Evolutionary conservation across 352 stramenopile genomes (phyloP), one percentile per base, ranked within the genome.

Genomic region (Phytophthora podocarpi): DNA sequence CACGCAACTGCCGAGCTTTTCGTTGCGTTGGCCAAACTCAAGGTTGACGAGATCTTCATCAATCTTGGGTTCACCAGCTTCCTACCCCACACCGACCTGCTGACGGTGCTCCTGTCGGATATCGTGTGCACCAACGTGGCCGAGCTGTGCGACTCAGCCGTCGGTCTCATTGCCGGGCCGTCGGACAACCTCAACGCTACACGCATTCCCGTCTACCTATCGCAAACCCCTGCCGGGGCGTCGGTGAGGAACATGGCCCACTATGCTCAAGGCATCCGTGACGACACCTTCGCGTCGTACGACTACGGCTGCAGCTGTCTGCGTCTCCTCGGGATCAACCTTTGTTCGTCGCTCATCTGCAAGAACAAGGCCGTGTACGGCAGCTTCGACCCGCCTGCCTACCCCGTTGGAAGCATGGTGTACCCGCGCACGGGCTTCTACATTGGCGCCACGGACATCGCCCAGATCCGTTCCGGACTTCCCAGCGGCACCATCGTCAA

Each of bases 191-290:
- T 85, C 40, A 88, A 88, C 52, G 61, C 54, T 21, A 74, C 70
- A 10, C 69, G 78, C 12, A 80, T 85, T 23, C 75, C 82, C 23
- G 78, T 88, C 7, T 88, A 85, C 54, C 57, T 88, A 26, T 67
- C 73, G 9, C 73, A 88, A 35, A 88, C 76, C 1, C 78, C 78
- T 0, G 73, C 78, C 4, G 74, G 78, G 0, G 85, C 78, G 2
- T 85, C 75, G 4, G 73, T 82, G 36, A 84, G 75, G 65, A 88
- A 84, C 63, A 65, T 88, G 50, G 78, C 46, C 0, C 75, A 88
- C 42, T 88, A 71, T 24, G 78, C 74, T 3, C 78, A 85, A 61
- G 58, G 63, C 21, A 85, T 88, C 30, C 78, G 78, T 12, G 71
- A 75, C 59, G 34, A 84, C 31, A 82, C 71, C 16, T 88, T 84